Evolutionary conservation across 805 yeast genomes (phyloP).

Genomic region (Lipomyces japonicus): DNA sequence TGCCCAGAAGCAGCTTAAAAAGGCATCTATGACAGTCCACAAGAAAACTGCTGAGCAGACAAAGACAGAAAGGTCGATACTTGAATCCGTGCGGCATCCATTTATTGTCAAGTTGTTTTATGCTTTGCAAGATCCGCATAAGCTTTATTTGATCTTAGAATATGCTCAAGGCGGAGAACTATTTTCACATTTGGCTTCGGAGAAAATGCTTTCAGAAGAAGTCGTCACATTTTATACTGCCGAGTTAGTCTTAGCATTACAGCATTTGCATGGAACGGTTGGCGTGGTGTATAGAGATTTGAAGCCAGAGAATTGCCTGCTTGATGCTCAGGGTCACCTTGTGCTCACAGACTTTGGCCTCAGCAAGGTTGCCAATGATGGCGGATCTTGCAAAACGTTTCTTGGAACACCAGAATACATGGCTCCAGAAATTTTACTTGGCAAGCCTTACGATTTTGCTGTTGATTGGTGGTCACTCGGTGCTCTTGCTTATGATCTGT

Average conservation of each 20-base stretch:
- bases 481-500: constrained; percentile 70
- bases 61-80: constrained; percentile 70
- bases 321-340: constrained; percentile 71
- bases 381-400: constrained; percentile 50
- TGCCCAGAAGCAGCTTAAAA: constrained; percentile 82
- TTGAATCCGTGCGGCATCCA: constrained; percentile 69
- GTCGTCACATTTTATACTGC: constrained; percentile 75
- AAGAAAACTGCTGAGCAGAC: constrained; percentile 66
- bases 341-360: constrained; percentile 85
- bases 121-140: constrained; percentile 76
- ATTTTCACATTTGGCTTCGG: constrained; percentile 56
- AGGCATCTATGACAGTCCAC: constrained; percentile 70
- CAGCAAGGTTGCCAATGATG: constrained; percentile 44
- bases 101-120: constrained; percentile 77
- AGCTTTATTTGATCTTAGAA: constrained; percentile 70
- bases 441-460: constrained; percentile 68
- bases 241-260: constrained; percentile 71
- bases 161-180: constrained; percentile 88
- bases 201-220: constrained; percentile 47
- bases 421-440: constrained; percentile 85
- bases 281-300: constrained; percentile 86
- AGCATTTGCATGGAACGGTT: constrained; percentile 62
- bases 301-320: constrained; percentile 84
- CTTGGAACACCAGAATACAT: constrained; percentile 80
- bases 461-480: constrained; percentile 95